Evolutionary conservation across 495 filamentous ascomycete genomes (phyloP).

Genomic region (Elaphomyces granulatus): DNA sequence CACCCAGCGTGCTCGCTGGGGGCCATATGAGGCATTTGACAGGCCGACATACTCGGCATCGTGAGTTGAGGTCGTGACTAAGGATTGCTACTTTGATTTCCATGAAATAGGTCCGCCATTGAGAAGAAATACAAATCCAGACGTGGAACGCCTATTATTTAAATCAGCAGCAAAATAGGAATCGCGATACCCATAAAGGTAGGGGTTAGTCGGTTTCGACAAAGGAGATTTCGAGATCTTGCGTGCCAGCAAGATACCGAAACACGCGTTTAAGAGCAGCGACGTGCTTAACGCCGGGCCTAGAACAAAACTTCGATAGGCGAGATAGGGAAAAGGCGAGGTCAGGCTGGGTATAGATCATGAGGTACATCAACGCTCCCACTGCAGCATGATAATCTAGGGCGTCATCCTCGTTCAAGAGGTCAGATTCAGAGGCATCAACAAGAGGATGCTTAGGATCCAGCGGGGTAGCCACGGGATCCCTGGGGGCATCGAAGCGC

Average conservation of each 20-base stretch:
- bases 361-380: neutral
- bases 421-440: neutral
- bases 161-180: neutral
- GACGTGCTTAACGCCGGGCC: neutral
- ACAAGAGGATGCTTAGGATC: too few species aligned
- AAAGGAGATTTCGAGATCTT: neutral
- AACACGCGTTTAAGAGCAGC: neutral
- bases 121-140: neutral
- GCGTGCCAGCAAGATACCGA: neutral
- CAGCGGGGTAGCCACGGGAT: too few species aligned
- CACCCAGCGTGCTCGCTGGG: too few species aligned
- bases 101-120: neutral
- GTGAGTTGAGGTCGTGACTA: neutral
- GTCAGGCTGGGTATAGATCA: neutral
- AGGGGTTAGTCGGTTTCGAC: too few species aligned
- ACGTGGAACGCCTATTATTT: neutral
- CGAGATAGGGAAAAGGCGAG: neutral
- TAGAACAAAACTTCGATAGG: neutral
- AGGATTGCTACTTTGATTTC: constrained; percentile 1
- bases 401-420: neutral
- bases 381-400: neutral
- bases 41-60: neutral
- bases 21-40: neutral
- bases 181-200: too few species aligned
- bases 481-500: too few species aligned